Evolutionary conservation across 2,329 filamentous ascomycete genomes (phyloP), one percentile per base, ranked within the genome.

Genomic region (Phaeoacremonium minimum): DNA sequence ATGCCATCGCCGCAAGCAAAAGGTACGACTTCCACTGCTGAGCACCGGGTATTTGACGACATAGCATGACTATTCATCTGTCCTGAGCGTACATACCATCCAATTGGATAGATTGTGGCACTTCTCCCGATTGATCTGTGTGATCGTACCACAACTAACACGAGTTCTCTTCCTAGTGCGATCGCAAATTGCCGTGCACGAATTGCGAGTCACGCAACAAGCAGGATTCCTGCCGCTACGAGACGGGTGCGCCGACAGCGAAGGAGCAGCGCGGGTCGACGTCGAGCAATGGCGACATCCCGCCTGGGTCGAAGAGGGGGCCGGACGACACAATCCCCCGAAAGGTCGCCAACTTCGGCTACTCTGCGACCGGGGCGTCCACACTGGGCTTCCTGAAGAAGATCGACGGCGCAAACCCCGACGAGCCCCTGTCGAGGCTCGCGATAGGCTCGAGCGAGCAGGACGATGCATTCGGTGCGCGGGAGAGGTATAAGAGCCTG

Each of bases 1-100:
- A 51, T 83, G 78, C 46, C 78, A 82, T 55, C 65, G 77, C 42
- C 67, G 78, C 41, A 83, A 83, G 51, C 75, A 80, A 51, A 77
- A 77, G 66, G 73, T 73, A 30, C 22, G 50, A 2, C n/a, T n/a
- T 26, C 22, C 22, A n/a, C n/a, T n/a, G n/a, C n/a, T n/a, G n/a
- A n/a, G n/a, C n/a, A n/a, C n/a, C n/a, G n/a, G n/a, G n/a, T n/a
- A n/a, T n/a, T n/a, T n/a, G n/a, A n/a, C n/a, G n/a, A n/a, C n/a
- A n/a, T n/a, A n/a, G n/a, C n/a, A n/a, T n/a, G n/a, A n/a, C n/a
- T n/a, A n/a, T n/a, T n/a, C n/a, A n/a, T n/a, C n/a, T n/a, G n/a
- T n/a, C n/a, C n/a, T n/a, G n/a, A n/a, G n/a, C n/a, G n/a, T n/a
- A n/a, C n/a, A n/a, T n/a, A n/a, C n/a, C n/a, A n/a, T n/a, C n/a